Base-by-base conservation (phyloP, 176 grass and related monocot genomes). In the Ensete ventricosum region DNA sequence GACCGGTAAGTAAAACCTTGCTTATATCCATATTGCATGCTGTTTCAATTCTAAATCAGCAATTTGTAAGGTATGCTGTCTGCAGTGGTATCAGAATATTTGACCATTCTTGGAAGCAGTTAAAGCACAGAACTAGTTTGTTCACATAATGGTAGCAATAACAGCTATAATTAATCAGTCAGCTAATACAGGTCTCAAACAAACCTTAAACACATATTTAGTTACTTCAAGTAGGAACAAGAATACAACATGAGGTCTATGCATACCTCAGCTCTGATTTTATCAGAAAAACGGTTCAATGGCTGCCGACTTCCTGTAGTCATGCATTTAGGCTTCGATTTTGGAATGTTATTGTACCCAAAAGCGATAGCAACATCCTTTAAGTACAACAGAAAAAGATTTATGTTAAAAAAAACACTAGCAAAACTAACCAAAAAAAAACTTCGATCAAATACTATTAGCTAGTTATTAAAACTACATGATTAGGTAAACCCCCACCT, bases 281-380 rank as follows among this genome's bases (percentile, higher is more conserved):
- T 91, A 85, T 99, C 91, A 78, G 95, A 94, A 80, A 94, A 99
- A 22, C 78, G 78, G 62, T 91, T 99, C 79, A 99, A 82, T 69
- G 90, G 90, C 52, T 99, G 95, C 53, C 82, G 88, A 54, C 82
- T 82, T 77, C 95, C 95, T 67, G 82, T 89, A 63, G 95, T 94
- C 82, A 93, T 86, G 76, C 84, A 98, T 62, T 91, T 91, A 0
- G 88, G 95, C 62, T 91, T 94, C 58, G 95, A 91, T 76, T 94
- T 94, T 67, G 95, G 90, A 69, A 99, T 88, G 79, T 91, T 98
- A 72, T 98, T 98, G 72, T 89, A 99, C 53, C 95, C 95, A 91
- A 86, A 91, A 80, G 95, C 95, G 79, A 94, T 99, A 78, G 95
- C 95, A 66, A 99, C 86, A 84, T 99, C 95, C 88, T 99, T 89